Evolutionary conservation across 495 filamentous ascomycete species (phyloP).

Genomic region (Pseudotulostoma volvatum): DNA sequence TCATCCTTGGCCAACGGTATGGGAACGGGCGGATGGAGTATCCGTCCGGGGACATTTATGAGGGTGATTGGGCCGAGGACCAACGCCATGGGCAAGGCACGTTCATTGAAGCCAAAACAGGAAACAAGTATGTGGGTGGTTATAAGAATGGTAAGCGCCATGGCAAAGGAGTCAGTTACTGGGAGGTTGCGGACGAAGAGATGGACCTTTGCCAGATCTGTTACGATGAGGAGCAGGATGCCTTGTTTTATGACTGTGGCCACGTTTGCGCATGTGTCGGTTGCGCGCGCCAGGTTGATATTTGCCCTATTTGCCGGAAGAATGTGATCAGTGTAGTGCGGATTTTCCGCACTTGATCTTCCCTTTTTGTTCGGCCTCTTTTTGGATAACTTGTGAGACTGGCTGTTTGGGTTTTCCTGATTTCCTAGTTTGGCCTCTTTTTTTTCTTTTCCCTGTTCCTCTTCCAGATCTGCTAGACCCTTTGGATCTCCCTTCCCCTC

Average conservation of each 20-base stretch:
- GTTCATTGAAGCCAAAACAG: conserved; percentile 39
- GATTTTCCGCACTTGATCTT: conserved; percentile 32
- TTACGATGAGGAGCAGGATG: conserved; percentile 44
- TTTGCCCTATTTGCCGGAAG: conserved; percentile 49
- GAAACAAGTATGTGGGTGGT: conserved; percentile 47
- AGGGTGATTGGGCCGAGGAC: conserved; percentile 40
- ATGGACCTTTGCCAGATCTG: conserved; percentile 47
- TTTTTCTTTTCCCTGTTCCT: no score
- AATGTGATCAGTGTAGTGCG: conserved; percentile 40
- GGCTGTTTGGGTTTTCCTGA: no score
- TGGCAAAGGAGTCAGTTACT: conserved; percentile 47
- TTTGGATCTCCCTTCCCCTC: no score
- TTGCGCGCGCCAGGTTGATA: conserved; percentile 45
- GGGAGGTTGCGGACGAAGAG: conserved; percentile 47
- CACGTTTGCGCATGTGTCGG: conserved; percentile 47
- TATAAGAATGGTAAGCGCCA: conserved; percentile 46
- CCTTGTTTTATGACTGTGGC: conserved; percentile 49
- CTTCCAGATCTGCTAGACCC: no score
- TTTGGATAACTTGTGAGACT: no score
- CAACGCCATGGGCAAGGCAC: conserved; percentile 43
- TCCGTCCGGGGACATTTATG: conserved; percentile 46
- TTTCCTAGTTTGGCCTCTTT: no score
- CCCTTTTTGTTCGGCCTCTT: no score
- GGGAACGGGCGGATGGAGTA: conserved; percentile 43
- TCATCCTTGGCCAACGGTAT: conserved; percentile 33